phyloP scores from a whole-genome alignment of 768 basidiomycete species.

The Chalciporus pseudorubinellus region DNA sequence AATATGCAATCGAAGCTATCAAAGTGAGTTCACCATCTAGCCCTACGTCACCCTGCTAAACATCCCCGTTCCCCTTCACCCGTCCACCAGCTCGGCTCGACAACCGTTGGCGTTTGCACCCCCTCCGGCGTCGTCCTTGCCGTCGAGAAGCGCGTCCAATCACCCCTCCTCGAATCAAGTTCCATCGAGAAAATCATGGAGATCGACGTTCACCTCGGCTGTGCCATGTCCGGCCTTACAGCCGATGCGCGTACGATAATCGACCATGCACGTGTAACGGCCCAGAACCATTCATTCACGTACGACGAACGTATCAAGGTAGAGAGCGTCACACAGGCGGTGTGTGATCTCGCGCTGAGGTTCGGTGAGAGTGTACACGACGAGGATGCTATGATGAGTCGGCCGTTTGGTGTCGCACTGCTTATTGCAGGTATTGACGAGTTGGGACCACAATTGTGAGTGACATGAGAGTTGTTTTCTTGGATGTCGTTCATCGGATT shows the following conservation, averaged over 20 bases:
- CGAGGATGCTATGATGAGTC: slow-evolving; percentile 98
- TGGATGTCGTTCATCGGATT: slow-evolving; percentile 4
- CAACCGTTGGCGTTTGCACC: slow-evolving; percentile 93
- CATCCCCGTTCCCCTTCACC: slow-evolving; percentile 9
- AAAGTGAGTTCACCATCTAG: slow-evolving; percentile 53
- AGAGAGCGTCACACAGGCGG: slow-evolving; percentile 96
- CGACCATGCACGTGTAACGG: slow-evolving; percentile 97
- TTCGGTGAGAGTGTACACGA: slow-evolving; percentile 99
- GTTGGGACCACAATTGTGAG: slow-evolving; percentile 91
- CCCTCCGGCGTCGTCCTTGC: slow-evolving; percentile 88
- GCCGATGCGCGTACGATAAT: slow-evolving; percentile 99
- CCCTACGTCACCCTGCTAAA: not conserved
- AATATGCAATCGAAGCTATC: slow-evolving; percentile 99
- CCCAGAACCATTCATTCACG: slow-evolving; percentile 93
- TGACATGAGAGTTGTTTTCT: slow-evolving; percentile 8
- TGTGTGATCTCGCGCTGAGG: slow-evolving; percentile 93
- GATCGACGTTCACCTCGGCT: slow-evolving; percentile 94
- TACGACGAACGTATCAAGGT: slow-evolving; percentile 97
- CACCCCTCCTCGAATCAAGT: slow-evolving; percentile 88
- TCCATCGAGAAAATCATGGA: slow-evolving; percentile 99
- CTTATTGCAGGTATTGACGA: slow-evolving; percentile 98
- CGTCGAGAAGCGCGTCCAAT: slow-evolving; percentile 98
- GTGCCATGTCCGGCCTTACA: slow-evolving; percentile 96
- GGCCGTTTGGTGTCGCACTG: slow-evolving; percentile 97
- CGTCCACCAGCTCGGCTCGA: slow-evolving; percentile 81